phyloP scores from a whole-genome alignment of 805 yeast genomes.

The Lipomyces sp. region DNA sequence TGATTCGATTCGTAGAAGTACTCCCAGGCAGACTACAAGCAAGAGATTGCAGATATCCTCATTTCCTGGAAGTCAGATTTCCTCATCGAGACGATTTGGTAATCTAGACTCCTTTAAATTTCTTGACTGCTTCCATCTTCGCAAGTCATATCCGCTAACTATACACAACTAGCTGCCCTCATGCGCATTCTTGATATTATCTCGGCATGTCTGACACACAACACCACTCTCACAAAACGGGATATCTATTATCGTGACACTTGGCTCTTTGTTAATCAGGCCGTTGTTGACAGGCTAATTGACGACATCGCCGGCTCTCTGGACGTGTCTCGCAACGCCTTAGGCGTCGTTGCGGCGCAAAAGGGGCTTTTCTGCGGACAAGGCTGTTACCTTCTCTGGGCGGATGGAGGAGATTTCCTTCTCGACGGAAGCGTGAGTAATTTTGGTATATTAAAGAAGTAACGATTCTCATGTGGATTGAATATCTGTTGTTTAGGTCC shows the following conservation, averaged over 20 bases:
- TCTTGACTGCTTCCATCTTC: not conserved
- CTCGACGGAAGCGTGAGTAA: conserved; percentile 2
- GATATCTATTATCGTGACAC: conserved; percentile 62
- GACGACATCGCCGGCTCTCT: conserved; percentile 43
- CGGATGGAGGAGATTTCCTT: not conserved
- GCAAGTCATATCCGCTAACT: not conserved
- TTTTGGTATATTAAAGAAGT: not conserved
- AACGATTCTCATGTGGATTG: no score
- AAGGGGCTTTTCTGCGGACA: conserved; percentile 27
- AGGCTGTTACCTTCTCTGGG: conserved; percentile 1
- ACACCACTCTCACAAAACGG: conserved; percentile 42
- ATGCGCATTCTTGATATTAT: conserved; percentile 15
- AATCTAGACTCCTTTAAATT: not conserved
- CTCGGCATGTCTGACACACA: conserved; percentile 8
- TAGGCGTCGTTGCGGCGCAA: conserved; percentile 42
- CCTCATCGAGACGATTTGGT: conserved; percentile 4
- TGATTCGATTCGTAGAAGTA: no score
- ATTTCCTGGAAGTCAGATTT: conserved; percentile 7
- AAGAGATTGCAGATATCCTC: not conserved
- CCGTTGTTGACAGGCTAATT: conserved; percentile 42
- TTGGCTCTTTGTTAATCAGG: conserved; percentile 48
- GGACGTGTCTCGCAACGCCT: conserved; percentile 38
- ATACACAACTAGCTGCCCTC: conserved; percentile 8
- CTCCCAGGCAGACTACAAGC: not conserved
- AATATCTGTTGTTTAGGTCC: conserved; percentile 1